Percentiles rank a stretch among this genome's conserved stretches.
phyloP scores from a whole-genome alignment of 495 filamentous ascomycete genomes.

The Margaritispora aquatica region DNA sequence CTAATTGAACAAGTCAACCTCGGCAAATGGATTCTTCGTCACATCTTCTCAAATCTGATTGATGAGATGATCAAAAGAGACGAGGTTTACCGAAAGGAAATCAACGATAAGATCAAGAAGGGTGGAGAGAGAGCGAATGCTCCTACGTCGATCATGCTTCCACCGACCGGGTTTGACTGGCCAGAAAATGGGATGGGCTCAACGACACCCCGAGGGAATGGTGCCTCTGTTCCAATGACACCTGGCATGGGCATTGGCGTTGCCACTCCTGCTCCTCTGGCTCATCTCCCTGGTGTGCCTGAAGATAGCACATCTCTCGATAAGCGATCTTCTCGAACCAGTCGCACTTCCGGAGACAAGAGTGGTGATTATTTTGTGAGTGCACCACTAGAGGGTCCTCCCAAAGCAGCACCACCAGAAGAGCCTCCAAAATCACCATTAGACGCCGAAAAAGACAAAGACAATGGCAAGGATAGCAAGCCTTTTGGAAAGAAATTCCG shows the following conservation, averaged over 20 bases:
- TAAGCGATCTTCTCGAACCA: constrained; percentile 35
- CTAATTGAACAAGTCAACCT: constrained; percentile 64
- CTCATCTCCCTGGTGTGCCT: constrained; percentile 38
- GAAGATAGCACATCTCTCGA: constrained; percentile 43
- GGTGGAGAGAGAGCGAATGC: constrained; percentile 48
- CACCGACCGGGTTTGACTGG: constrained; percentile 38
- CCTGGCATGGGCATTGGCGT: constrained; percentile 72
- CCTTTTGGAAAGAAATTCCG: constrained; percentile 84
- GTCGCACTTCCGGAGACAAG: constrained; percentile 41
- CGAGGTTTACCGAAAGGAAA: constrained; percentile 57
- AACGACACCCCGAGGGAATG: constrained; percentile 59
- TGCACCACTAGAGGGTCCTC: constrained; percentile 27
- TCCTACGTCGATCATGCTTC: constrained; percentile 63
- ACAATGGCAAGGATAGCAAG: constrained; percentile 60
- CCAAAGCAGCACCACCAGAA: constrained; percentile 39
- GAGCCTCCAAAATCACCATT: constrained; percentile 50
- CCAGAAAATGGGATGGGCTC: constrained; percentile 38
- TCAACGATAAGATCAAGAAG: constrained; percentile 57
- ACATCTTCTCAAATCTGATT: constrained; percentile 84
- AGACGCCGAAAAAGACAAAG: constrained; percentile 63
- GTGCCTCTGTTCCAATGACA: constrained; percentile 51
- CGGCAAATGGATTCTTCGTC: constrained; percentile 93
- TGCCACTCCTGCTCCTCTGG: constrained; percentile 57
- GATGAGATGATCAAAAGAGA: constrained; percentile 85
- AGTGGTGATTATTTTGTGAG: constrained; percentile 62